phyloP scores from a whole-genome alignment of 1,139 yeast genomes.

The Meyerozyma athensensis region DNA sequence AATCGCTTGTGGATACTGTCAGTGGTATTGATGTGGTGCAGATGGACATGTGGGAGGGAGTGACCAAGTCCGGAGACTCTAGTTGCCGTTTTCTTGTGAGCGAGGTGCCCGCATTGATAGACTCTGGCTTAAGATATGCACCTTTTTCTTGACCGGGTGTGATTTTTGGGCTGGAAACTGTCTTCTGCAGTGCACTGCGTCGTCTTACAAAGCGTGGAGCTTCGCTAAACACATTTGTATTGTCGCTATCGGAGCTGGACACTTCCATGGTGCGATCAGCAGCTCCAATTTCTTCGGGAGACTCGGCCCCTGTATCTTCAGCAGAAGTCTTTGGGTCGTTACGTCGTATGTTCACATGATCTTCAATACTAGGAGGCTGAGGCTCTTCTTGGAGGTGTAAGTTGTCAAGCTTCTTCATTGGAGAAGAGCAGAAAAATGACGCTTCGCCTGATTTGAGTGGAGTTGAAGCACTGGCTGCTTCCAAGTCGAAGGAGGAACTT shows the following conservation, averaged over 20 bases:
- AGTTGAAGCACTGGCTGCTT: slow-evolving; percentile 31
- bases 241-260: slow-evolving; percentile 7
- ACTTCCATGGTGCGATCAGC: neutral
- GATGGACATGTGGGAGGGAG: slow-evolving; percentile 2
- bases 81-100: neutral
- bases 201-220: neutral
- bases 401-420: slow-evolving; percentile 29
- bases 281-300: no score
- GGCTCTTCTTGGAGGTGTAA: slow-evolving; percentile 20
- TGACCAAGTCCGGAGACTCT: neutral
- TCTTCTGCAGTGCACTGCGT: neutral
- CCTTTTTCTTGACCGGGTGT: neutral
- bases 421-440: slow-evolving; percentile 29
- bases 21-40: slow-evolving; percentile 1
- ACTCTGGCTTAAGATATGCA: no score
- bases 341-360: no score
- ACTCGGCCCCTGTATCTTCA: no score
- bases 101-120: neutral
- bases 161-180: neutral
- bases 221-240: slow-evolving; percentile 4
- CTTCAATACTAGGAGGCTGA: slow-evolving; percentile 6
- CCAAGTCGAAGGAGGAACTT: slow-evolving; percentile 19
- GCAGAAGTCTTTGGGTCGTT: no score
- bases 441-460: slow-evolving; percentile 24
- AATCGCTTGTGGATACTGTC: neutral